Evolutionary conservation across 78 protist genomes (phyloP).

Genomic region (Mastigamoeba balamuthi): DNA sequence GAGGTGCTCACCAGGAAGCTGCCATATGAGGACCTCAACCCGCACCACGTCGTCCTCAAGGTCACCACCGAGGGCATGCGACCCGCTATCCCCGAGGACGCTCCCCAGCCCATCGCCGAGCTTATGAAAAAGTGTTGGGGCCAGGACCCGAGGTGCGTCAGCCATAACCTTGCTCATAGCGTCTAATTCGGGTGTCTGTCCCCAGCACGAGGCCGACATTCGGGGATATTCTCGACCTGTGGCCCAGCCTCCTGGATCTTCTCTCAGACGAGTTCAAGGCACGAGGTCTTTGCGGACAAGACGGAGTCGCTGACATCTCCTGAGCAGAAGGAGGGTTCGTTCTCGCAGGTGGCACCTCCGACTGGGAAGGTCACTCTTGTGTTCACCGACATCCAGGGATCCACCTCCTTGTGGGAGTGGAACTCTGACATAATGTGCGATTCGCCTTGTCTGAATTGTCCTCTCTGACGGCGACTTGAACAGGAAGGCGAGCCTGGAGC

Average conservation of each 20-base stretch:
- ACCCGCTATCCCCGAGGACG: not conserved
- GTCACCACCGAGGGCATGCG: not conserved
- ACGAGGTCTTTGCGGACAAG: not conserved
- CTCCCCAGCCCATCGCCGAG: not conserved
- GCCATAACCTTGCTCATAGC: no score
- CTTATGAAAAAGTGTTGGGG: not conserved
- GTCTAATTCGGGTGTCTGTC: no score
- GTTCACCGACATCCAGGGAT: constrained; percentile 7
- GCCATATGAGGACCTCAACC: constrained; percentile 4
- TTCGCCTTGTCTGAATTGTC: no score
- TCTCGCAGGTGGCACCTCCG: not conserved
- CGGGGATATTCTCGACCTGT: not conserved
- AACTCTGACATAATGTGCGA: not conserved
- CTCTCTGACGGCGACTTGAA: no score
- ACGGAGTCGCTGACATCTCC: not conserved
- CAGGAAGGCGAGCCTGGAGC: not conserved
- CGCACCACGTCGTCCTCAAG: not conserved
- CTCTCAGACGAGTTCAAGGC: not conserved
- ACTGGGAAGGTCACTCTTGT: constrained; percentile 4
- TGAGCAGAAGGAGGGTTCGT: not conserved
- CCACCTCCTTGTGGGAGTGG: constrained; percentile 7
- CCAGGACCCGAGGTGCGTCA: no score
- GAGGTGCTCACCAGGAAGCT: constrained; percentile 6
- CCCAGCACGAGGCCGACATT: not conserved
- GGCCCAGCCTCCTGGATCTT: not conserved